Percentiles rank a stretch among this genome's conserved stretches.
Conservation (phyloP, 805 yeast genomes). For the Pichia deserticola region DNA sequence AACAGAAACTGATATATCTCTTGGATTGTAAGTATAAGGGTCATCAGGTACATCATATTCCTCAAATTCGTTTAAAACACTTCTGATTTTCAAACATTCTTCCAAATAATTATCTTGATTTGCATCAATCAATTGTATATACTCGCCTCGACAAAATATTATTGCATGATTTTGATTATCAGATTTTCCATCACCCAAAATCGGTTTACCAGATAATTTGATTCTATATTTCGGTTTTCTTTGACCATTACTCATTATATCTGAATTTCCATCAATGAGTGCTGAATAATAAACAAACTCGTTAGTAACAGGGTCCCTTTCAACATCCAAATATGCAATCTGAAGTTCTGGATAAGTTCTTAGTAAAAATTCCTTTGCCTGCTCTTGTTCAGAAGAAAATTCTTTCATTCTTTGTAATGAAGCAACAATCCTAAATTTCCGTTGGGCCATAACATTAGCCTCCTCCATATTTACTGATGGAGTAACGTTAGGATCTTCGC, state of each 20-base stretch:
- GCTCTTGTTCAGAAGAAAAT: conserved; percentile 50
- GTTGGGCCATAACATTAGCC: conserved; percentile 48
- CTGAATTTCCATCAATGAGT: conserved; percentile 66
- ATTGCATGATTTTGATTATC: conserved; percentile 77
- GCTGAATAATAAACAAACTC: conserved; percentile 49
- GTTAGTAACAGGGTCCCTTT: conserved; percentile 35
- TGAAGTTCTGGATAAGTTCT: conserved; percentile 64
- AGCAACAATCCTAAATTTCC: conserved; percentile 58
- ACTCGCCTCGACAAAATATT: conserved; percentile 73
- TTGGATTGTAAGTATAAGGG: conserved; percentile 16
- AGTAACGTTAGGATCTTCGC: conserved; percentile 28
- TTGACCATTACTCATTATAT: conserved; percentile 48
- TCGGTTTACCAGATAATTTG: conserved; percentile 70
- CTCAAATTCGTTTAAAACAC: conserved; percentile 70
- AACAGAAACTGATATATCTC: conserved; percentile 9
- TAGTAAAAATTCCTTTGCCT: conserved; percentile 49
- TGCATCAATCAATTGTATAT: conserved; percentile 73
- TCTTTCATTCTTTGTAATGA: conserved; percentile 56
- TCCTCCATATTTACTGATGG: conserved; percentile 33
- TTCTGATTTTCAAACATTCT: conserved; percentile 73
- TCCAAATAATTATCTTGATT: conserved; percentile 79
- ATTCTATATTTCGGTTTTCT: conserved; percentile 58
- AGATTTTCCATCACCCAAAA: conserved; percentile 78
- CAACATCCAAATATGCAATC: conserved; percentile 54
- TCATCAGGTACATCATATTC: conserved; percentile 31